These are phyloP conservation scores for Bryoerythrophyllum caledonicum DNA, from an alignment of 225 moss, liverwort and hornwort species.

Conservation along the genomic window DNA sequence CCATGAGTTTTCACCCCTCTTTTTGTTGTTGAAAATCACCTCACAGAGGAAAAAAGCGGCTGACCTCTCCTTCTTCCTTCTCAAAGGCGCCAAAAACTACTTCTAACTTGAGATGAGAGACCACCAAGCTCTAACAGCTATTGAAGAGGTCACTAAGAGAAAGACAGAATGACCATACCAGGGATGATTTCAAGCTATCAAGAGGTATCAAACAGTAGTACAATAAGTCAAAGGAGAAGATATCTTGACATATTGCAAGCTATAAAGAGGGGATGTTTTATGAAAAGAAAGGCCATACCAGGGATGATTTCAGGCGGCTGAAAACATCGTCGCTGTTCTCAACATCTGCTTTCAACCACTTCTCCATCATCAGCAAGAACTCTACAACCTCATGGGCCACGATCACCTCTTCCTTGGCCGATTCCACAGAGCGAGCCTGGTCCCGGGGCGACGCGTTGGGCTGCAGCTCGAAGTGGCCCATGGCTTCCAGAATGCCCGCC, in stretches of 20 bases:
- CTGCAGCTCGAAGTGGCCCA: slow-evolving; percentile 80
- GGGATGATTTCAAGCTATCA: slow-evolving; percentile 43
- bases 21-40: no score
- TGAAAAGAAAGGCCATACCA: slow-evolving; percentile 37
- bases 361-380: slow-evolving; percentile 64
- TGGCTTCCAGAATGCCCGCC: slow-evolving; percentile 92
- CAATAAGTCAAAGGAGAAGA: no score
- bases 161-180: slow-evolving; percentile 38
- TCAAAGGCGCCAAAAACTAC: no score
- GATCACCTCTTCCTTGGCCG: slow-evolving; percentile 16
- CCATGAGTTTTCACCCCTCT: no score
- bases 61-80: no score
- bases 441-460: slow-evolving; percentile 81
- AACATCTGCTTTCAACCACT: slow-evolving; percentile 73
- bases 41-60: no score
- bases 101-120: no score
- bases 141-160: no score
- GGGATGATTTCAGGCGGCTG: slow-evolving; percentile 53
- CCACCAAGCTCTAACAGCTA: no score
- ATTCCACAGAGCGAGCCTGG: slow-evolving; percentile 33
- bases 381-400: slow-evolving; percentile 76
- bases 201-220: slow-evolving; percentile 13
- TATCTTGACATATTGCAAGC: no score
- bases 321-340: slow-evolving; percentile 65
- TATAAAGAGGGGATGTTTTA: no score